Base-by-base conservation (phyloP, 768 basidiomycete species). In the Dendrothele bispora region DNA sequence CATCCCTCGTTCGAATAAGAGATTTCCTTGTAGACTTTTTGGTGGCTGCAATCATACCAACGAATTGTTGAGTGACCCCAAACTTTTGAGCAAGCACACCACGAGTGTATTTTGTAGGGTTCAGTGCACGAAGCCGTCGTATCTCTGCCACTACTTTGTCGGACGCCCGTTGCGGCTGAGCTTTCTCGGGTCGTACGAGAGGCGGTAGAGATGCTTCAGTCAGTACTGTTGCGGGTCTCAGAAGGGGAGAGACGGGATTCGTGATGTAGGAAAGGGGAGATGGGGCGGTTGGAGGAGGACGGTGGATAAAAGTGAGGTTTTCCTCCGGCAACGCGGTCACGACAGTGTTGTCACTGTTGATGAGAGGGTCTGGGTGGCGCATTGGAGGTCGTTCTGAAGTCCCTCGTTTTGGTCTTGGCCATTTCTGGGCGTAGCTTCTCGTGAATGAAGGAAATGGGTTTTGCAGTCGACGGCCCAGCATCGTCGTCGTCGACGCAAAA, bases 211-310 rank as follows among this genome's bases (percentile, higher is more conserved):
- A 58, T 3, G 51, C 11, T 3, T 50, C 52, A 10, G 55, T 51
- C 4, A 57, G 51, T 8, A 67, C 56, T 7, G 62, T 43, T 5
- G 68, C 59, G 12, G 77, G 66, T 0, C 70, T 70, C 14, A 92
- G 75, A 4, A 92, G 72, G 0, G 91, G 87, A 0, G 90, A 93
- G 5, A 78, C 66, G 8, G 90, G 90, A 7, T 76, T 71, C 5
- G 80, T 81, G 5, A 81, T 84, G 48, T 83, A 78, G 17, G 90
- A 93, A 50, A 74, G 70, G 3, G 89, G 88, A 15, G 88, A 75
- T 7, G 86, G 85, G 8, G 83, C 78, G 8, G 85, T 81, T 1
- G 90, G 87, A 0, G 90, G 91, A n/a, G 87, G 87, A 35, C 91
- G 83, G 62, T 89, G 88, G 49, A 92, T 83, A 62, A 92, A 92